Evolutionary conservation across 1,139 yeast species (phyloP), one percentile per base, ranked within the genome.

Genomic region (Dujonia santamariae): DNA sequence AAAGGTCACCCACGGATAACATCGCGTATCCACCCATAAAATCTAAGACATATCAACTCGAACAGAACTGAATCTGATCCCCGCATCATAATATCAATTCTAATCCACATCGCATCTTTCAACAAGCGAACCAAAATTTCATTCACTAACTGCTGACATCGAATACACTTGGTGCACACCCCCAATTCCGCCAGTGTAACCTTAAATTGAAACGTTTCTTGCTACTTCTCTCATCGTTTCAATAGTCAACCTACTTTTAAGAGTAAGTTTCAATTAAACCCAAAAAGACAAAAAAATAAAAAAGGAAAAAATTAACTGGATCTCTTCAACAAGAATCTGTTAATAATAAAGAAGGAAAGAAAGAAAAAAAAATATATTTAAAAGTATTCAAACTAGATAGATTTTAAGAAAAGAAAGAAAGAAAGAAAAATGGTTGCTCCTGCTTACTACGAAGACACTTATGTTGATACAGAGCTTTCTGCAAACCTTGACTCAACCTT

Each of bases 401-500:
- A 11, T 12, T 23, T 34, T 37, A 25, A 41, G 37, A 31, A 28
- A 36, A 24, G 37, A 19, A 19, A 19, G 11, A 37, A 32, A 39
- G 33, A 28, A 34, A 38, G 16, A 30, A 20, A 30, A 27, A 67
- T 67, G 73, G 73, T 65, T 45, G 70, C 73, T 34, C 72, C 74
- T 35, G 67, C 71, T 40, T 59, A 59, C 48, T 40, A 55, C 37
- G 63, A 63, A 45, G 74, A 71, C 48, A 65, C 76, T 35, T 85
- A 70, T 51, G 78, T 84, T 50, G 87, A 87, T 57, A 87, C 82
- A 59, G 85, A 80, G 44, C 65, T 85, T 35, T 80, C 95, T n/a
- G 81, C 81, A 33, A 73, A 75, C 45, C 64, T 88, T 45, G 97
- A 90, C 61, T 87, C 96, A 21, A 72, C 95, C 14, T 82, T 78